These are phyloP conservation scores for Primulina eburnea DNA, from an alignment of 257 asterid species.

Conservation along the genomic window DNA sequence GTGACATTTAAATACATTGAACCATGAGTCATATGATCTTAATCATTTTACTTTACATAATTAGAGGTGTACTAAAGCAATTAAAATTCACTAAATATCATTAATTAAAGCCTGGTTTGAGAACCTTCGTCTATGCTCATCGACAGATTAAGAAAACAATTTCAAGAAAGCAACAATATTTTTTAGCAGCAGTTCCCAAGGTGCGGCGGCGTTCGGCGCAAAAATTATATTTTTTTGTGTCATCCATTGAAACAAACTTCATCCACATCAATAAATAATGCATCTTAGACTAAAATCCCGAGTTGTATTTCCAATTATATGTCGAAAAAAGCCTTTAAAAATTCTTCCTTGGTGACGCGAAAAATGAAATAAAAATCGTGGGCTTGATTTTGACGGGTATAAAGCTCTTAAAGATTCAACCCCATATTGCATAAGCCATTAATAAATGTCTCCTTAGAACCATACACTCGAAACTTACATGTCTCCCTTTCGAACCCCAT, in stretches of 20 bases:
- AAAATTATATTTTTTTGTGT: slow-evolving; percentile 27
- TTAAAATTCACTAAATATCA: slow-evolving; percentile 26
- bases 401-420: slow-evolving; percentile 13
- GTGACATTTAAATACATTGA: slow-evolving; percentile 34
- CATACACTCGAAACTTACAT: slow-evolving; percentile 56
- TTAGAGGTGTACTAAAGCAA: slow-evolving; percentile 9
- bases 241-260: slow-evolving; percentile 31
- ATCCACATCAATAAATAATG: slow-evolving; percentile 12
- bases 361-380: neutral
- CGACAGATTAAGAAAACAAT: slow-evolving; percentile 23
- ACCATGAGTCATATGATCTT: slow-evolving; percentile 12
- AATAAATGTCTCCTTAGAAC: slow-evolving; percentile 63
- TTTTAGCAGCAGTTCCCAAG: slow-evolving; percentile 77
- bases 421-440: slow-evolving; percentile 59
- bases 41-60: neutral
- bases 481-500: slow-evolving; percentile 43
- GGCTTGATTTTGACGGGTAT: neutral
- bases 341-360: slow-evolving; percentile 8
- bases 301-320: neutral
- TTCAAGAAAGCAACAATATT: slow-evolving; percentile 37
- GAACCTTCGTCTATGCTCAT: slow-evolving; percentile 33
- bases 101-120: slow-evolving; percentile 24
- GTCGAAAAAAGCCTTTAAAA: neutral
- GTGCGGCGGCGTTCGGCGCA: slow-evolving; percentile 89
- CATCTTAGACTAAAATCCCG: slow-evolving; percentile 13